Conservation (phyloP, 371 early-diverging fungal genomes). For the Thermomucor indicae-seudaticae region DNA sequence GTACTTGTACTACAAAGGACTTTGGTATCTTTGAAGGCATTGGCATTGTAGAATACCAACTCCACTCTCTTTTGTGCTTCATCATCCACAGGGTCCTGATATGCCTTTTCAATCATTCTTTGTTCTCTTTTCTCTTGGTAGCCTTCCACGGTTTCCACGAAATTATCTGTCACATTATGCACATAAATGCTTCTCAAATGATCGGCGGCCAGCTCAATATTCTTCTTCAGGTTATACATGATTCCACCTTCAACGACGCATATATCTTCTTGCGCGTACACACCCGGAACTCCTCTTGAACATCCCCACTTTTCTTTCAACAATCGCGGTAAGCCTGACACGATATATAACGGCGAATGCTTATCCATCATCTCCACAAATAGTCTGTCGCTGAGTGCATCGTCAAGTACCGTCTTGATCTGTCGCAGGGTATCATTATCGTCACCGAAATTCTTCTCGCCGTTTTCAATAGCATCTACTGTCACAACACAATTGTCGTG, state of each 20-base stretch:
- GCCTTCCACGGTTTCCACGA: conserved; percentile 8
- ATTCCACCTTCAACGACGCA: conserved; percentile 10
- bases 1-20: conserved; percentile 31
- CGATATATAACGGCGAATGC: conserved; percentile 26
- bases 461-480: conserved; percentile 14
- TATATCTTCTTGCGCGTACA: too few species aligned
- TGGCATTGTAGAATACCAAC: conserved; percentile 15
- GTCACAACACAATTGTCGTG: conserved; percentile 19
- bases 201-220: background rate
- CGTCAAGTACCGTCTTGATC: conserved; percentile 21
- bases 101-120: background rate
- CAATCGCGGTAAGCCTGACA: conserved; percentile 29
- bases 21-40: conserved; percentile 12
- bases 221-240: background rate
- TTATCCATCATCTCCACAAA: conserved; percentile 30
- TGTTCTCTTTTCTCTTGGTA: background rate
- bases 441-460: conserved; percentile 22
- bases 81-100: background rate
- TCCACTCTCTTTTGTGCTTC: background rate
- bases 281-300: conserved; percentile 15
- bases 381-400: conserved; percentile 24
- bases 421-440: conserved; percentile 36
- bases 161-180: conserved; percentile 9
- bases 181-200: conserved; percentile 3
- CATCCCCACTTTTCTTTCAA: conserved; percentile 26